phyloP scores from a whole-genome alignment of 2,329 filamentous ascomycete species.

The Aspergillus oerlinghausenensis region DNA sequence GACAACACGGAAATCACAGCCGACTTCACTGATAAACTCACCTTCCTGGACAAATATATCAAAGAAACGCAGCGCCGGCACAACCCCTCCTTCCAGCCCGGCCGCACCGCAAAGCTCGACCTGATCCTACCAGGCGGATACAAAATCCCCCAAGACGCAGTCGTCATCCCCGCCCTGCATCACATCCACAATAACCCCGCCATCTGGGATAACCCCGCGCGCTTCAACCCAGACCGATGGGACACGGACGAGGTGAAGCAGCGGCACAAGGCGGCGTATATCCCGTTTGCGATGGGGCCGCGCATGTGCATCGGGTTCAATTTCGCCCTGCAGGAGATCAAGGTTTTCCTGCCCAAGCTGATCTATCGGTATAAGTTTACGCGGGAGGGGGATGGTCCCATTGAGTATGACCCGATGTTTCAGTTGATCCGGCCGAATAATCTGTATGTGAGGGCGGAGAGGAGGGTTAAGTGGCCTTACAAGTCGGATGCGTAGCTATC shows the following conservation, averaged over 20 bases:
- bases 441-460: constrained; percentile 19
- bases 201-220: constrained; percentile 55
- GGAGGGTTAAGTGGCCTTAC: constrained; percentile 18
- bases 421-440: constrained; percentile 22
- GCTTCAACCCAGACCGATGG: constrained; percentile 60
- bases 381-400: constrained; percentile 46
- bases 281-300: constrained; percentile 56
- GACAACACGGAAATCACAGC: constrained; percentile 44
- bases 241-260: constrained; percentile 51
- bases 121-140: constrained; percentile 58
- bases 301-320: constrained; percentile 62
- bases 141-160: constrained; percentile 47
- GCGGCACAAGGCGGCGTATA: constrained; percentile 49
- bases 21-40: constrained; percentile 46
- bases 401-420: constrained; percentile 35
- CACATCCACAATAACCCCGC: constrained; percentile 49
- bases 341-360: constrained; percentile 53
- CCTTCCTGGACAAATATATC: constrained; percentile 43
- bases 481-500: constrained; percentile 2
- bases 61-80: constrained; percentile 59
- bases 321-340: constrained; percentile 59
- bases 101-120: constrained; percentile 53
- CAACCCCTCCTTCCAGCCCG: constrained; percentile 59
- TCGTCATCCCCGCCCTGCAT: constrained; percentile 51
- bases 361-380: constrained; percentile 56